Evolutionary conservation across 2,329 filamentous ascomycete species (phyloP), one percentile per base, ranked within the genome.

Genomic region (Colletotrichum sp.): DNA sequence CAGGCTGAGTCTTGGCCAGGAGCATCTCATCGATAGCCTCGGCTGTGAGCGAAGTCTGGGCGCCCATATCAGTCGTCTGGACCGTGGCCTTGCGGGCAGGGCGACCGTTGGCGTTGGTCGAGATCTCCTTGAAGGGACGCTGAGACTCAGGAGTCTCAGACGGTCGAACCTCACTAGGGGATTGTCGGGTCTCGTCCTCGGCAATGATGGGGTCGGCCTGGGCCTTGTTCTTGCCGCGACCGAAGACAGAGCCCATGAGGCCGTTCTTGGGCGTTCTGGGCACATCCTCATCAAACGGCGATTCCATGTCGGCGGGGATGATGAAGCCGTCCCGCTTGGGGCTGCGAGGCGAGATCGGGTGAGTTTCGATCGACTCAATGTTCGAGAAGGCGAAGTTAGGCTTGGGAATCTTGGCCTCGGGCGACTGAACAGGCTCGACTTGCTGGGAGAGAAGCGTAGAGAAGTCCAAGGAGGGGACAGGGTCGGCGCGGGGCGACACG

Each of bases 21-120:
- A 97, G 85, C 80, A 98, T 89, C 71, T 92, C 90, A 79, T 98
- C 96, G 77, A 98, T 95, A 71, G 94, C 93, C 66, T 94, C 91
- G 0, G 94, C 91, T n/a, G 95, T 97, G 34, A 98, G 88, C 52
- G 93, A 89, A 28, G 96, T 98, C 85, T 98, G 96, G 16, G 94
- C 94, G 69, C 93, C 91, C 78, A 94, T 93, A 80, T 98, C 95
- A 25, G 88, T 86, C 76, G 89, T 93, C 70, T 86, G 83, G 55
- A 86, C 77, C 27, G 82, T 68, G 27, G 78, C 80, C 80, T 87
- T 89, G 73, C 86, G 87, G 8, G 78, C 65, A 28, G 85, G 80
- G 25, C 85, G 86, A 67, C 83, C 80, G 74, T 83, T 85, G 5
- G 88, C 84, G 80, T 94, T 94, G 70, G 86, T 86, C n/a, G 92